phyloP scores from a whole-genome alignment of 495 filamentous ascomycete species.

The Chaetomidium leptoderma region DNA sequence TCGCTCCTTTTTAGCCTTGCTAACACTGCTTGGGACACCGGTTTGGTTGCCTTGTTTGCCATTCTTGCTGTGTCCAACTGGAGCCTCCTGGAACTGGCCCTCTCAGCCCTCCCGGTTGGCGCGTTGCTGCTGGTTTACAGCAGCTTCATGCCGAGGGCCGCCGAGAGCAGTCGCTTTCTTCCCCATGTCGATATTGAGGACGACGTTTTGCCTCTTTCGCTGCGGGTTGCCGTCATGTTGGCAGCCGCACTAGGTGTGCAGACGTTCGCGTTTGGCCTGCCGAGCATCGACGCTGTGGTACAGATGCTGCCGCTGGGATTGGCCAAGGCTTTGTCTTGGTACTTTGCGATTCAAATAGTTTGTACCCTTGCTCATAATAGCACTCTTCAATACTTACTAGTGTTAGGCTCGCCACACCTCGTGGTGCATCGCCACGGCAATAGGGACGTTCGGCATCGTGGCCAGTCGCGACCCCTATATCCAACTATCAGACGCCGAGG shows the following conservation, averaged over 20 bases:
- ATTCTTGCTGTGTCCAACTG: not conserved
- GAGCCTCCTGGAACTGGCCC: not conserved
- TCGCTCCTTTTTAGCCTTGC: not conserved
- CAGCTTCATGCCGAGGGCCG: not conserved
- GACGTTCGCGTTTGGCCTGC: not conserved
- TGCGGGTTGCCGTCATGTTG: not conserved
- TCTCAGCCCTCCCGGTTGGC: not conserved
- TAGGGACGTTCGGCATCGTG: conserved; percentile 28
- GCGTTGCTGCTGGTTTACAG: conserved; percentile 1
- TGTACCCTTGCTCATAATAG: not conserved
- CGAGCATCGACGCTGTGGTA: not conserved
- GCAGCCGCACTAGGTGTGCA: not conserved
- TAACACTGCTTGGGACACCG: not conserved
- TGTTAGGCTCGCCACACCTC: conserved; percentile 2
- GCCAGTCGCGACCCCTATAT: conserved; percentile 24
- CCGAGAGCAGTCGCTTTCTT: not conserved
- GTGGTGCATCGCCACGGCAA: conserved; percentile 24
- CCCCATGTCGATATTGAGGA: not conserved
- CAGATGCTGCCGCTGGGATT: conserved; percentile 5
- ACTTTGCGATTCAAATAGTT: conserved; percentile 28
- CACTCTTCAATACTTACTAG: not conserved
- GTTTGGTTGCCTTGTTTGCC: not conserved
- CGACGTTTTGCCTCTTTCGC: not conserved
- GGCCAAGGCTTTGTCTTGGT: conserved; percentile 30
- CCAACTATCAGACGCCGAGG: conserved; percentile 19